Base-by-base conservation (phyloP, 257 asterid species). In the Dorcoceras hygrometricum region DNA sequence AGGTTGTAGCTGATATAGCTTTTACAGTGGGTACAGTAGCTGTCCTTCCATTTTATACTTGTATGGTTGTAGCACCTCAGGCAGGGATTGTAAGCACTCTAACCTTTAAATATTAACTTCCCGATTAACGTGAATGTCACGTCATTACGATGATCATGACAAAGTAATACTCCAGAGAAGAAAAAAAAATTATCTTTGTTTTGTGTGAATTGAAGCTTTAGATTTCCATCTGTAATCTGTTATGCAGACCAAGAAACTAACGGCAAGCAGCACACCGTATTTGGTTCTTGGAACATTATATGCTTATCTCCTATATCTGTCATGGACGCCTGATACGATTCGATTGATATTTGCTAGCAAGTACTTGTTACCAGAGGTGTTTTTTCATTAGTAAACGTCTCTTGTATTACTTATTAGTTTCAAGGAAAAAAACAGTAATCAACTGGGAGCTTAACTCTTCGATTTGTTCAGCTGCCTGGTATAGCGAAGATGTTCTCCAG, bases 341-440 rank as follows among this genome's bases (percentile, higher is more conserved):
- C 75, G 75, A 14, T 16, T 75, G 24, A 85, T 91, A 83, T 91
- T 87, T 76, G 83, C 90, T 0, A 85, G 86, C 70, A 80, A 87
- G 80, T 84, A 91, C 84, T 91, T 80, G 95, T 74, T 91, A 69
- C 98, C 98, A 4, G 95, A 91, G 98, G 98, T 89, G n/a, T 10
- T 85, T 67, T 53, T 57, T 39, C 16, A 53, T 31, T 55, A 11
- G 12, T 43, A 43, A 14, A 43, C 16, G 20, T 16, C 20, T 16
- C 3, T 14, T 43, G n/a, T 39, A 2, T 11, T 3, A 12, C 7
- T 2, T 27, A 28, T 27, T 12, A 18, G 23, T n/a, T 9, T 36
- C 25, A 43, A 5, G 14, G 14, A 1, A 43, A 36, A 60, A 3
- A 34, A 7, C 51, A 4, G 19, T 43, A 16, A 16, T 46, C 53